These are phyloP conservation scores for Oryza punctata DNA, from an alignment of 176 grass and related monocot species.

Conservation along the genomic window DNA sequence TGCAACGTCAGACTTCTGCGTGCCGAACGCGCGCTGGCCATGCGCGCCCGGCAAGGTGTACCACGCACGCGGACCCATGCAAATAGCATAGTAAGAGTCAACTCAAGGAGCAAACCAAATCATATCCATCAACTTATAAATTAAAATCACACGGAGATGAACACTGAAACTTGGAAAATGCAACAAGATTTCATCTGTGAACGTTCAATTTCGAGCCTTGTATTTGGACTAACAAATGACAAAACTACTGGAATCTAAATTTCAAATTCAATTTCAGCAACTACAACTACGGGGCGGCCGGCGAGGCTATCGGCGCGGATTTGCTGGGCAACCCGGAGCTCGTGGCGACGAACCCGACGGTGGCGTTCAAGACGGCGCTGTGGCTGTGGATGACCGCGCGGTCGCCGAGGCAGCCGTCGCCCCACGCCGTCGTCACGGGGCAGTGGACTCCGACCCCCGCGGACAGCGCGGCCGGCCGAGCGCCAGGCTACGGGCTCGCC, in stretches of 20 bases:
- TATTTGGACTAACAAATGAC: not conserved
- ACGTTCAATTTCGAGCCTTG: not conserved
- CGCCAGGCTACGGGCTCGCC: not conserved
- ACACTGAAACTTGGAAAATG: too few species aligned
- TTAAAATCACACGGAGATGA: too few species aligned
- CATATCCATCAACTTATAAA: too few species aligned
- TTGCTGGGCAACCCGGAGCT: constrained; percentile 32
- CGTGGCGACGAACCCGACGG: not conserved
- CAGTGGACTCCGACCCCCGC: not conserved
- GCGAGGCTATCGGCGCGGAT: constrained; percentile 6
- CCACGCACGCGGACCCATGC: constrained; percentile 30
- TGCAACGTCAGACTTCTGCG: not conserved
- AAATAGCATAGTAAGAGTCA: constrained; percentile 34
- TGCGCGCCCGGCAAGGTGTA: constrained; percentile 26
- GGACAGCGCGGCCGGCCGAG: not conserved
- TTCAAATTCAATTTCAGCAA: constrained; percentile 24
- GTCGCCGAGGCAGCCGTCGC: not conserved
- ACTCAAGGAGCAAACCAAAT: not conserved
- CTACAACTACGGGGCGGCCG: constrained; percentile 40
- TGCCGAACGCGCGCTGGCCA: constrained; percentile 21
- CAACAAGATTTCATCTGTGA: not conserved
- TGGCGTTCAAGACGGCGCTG: not conserved
- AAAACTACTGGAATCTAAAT: not conserved
- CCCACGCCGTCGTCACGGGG: not conserved
- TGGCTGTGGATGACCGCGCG: not conserved